A percentile compares a stretch with the other conserved stretches of the same genome.
phyloP scores from a whole-genome alignment of 768 basidiomycete species.

The Artomyces pyxidatus region DNA sequence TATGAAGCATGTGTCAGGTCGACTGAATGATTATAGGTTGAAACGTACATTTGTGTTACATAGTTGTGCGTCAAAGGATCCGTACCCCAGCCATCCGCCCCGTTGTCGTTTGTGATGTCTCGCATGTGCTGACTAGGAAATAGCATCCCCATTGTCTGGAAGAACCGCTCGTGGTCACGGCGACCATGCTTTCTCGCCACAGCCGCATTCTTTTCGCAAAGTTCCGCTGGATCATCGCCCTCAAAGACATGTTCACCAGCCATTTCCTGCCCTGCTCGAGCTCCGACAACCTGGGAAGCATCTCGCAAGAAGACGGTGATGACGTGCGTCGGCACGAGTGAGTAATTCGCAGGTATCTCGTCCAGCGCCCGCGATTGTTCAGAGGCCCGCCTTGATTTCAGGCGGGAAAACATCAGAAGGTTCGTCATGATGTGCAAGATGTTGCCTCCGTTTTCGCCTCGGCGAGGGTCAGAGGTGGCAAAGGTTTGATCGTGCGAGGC shows the following conservation, averaged over 20 bases:
- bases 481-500: conserved; percentile 51
- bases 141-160: conserved; percentile 11
- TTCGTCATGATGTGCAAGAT: conserved; percentile 76
- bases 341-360: conserved; percentile 56
- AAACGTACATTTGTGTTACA: conserved; percentile 22
- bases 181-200: conserved; percentile 9
- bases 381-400: conserved; percentile 38
- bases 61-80: conserved; percentile 9
- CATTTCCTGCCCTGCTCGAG: conserved; percentile 9
- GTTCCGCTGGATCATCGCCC: conserved; percentile 2
- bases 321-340: conserved; percentile 30
- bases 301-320: conserved; percentile 20
- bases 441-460: conserved; percentile 43
- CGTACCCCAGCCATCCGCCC: conserved; percentile 5
- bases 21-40: background rate
- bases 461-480: conserved; percentile 30
- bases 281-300: conserved; percentile 6
- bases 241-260: conserved; percentile 14
- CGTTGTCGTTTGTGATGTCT: background rate
- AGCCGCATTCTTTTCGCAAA: conserved; percentile 11
- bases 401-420: conserved; percentile 52
- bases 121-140: background rate
- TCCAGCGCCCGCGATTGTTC: conserved; percentile 29
- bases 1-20: conserved; percentile 15
- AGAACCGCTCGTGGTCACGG: conserved; percentile 15